Conservation (phyloP, 2,329 filamentous ascomycete genomes). For the Aureobasidium sp. region DNA sequence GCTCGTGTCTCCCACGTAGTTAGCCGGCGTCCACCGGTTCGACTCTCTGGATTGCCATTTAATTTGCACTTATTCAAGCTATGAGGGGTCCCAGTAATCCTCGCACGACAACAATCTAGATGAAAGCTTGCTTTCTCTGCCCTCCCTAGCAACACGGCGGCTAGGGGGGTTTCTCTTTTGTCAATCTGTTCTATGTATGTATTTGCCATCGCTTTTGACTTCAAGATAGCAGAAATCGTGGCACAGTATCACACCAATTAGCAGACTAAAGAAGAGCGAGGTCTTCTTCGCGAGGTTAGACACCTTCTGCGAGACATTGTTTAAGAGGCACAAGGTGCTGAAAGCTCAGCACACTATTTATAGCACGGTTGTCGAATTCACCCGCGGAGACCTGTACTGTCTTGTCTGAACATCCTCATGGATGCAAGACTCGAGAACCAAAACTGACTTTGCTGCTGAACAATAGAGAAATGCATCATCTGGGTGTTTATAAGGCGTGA, state of each 20-base stretch:
- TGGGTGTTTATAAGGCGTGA: background rate
- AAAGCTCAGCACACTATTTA: background rate
- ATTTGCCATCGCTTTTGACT: too few species aligned
- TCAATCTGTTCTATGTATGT: background rate
- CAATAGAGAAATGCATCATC: background rate
- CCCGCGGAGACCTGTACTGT: background rate
- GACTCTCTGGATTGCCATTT: background rate
- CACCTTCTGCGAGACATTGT: background rate
- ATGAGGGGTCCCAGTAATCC: slow-evolving; percentile 1
- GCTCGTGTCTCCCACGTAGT: background rate
- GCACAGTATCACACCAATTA: too few species aligned
- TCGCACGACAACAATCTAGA: background rate
- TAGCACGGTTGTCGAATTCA: background rate
- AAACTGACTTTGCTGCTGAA: background rate
- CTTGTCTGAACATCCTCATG: background rate
- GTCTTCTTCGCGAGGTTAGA: too few species aligned
- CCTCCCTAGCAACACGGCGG: background rate
- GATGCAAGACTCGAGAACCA: background rate
- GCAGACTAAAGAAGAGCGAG: too few species aligned
- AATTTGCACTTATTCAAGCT: background rate
- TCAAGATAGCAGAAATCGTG: too few species aligned
- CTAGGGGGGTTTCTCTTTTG: background rate
- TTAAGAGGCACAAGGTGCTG: background rate
- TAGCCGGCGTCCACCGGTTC: background rate
- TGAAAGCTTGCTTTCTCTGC: background rate